Percentiles rank a stretch among this genome's conserved stretches.
Conservation (phyloP, 2,329 filamentous ascomycete species). For the Nemania abortiva region DNA sequence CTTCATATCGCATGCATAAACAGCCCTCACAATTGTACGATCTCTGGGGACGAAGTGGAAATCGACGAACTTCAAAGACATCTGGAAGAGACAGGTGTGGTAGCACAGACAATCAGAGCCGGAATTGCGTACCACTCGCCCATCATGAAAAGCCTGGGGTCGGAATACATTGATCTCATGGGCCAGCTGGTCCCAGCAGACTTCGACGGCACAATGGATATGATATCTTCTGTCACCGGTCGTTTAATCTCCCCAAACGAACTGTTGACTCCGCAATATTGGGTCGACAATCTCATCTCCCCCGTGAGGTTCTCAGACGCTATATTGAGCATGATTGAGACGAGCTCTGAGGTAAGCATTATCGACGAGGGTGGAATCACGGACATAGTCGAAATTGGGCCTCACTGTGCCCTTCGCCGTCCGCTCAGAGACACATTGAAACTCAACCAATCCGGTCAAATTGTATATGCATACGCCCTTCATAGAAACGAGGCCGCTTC, state of each 20-base stretch:
- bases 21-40: conserved; percentile 49
- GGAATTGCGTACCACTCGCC: conserved; percentile 52
- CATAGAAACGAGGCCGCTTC: no score
- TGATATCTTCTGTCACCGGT: conserved; percentile 28
- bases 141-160: conserved; percentile 43
- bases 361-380: no score
- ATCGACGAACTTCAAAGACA: conserved; percentile 41
- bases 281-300: conserved; percentile 49
- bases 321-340: neutral
- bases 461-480: no score
- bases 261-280: conserved; percentile 35
- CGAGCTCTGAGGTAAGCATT: neutral
- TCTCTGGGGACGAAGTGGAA: conserved; percentile 48
- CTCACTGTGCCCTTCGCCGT: conserved; percentile 23
- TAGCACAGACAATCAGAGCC: conserved; percentile 48
- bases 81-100: conserved; percentile 34
- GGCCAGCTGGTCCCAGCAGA: neutral
- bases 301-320: conserved; percentile 18
- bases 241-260: neutral
- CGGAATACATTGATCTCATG: neutral
- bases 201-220: conserved; percentile 32
- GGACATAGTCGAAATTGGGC: conserved; percentile 31
- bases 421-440: conserved; percentile 3
- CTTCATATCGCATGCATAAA: conserved; percentile 51
- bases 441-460: no score